Evolutionary conservation across 345 rosid species (phyloP), one percentile per base, ranked within the genome.

Genomic region (Populus davidiana): DNA sequence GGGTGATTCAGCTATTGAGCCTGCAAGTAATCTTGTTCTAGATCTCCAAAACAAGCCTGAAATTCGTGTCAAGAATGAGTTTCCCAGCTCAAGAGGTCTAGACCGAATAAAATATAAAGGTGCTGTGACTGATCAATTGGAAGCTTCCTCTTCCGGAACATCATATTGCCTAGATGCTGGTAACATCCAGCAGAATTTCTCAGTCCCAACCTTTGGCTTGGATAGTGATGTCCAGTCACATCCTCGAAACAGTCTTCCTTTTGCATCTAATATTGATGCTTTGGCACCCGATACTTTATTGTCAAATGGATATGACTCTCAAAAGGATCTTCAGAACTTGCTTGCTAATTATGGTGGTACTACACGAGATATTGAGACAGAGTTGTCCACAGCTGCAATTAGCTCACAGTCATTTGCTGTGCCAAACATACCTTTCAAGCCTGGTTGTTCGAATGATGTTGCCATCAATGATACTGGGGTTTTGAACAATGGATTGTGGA

Each of bases 321-420:
- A 92, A 80, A 96, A 93, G 88, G 99, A 96, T 84, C 91, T 96
- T 27, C 99, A 93, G 76, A 91, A 93, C 88, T 83, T 96, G 89
- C 93, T 96, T 77, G 83, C 91, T 47, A 92, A 88, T 80, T 96
- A 91, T 86, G 94, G 94, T 64, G 86, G 90, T 65, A 82, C 86
- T 35, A 90, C 91, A 56, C 90, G 89, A 78, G 98, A 93, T 79
- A 92, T 95, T 70, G 96, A 91, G 80, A 96, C 97, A 5, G 99
- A 96, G 77, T 86, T 93, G 81, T 84, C 99, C 62, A 90, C 94
- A 78, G 96, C 98, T 39, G 98, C 88, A 63, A 86, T 90, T 71
- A 88, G 98, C 81, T 83, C 99, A 63, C 99, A 96, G 83, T 92
- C 99, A 41, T 93, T 96, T 77, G 98, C 94, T 43, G 81, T 93